phyloP scores from a whole-genome alignment of 257 asterid species.

The Ballota nigra region DNA sequence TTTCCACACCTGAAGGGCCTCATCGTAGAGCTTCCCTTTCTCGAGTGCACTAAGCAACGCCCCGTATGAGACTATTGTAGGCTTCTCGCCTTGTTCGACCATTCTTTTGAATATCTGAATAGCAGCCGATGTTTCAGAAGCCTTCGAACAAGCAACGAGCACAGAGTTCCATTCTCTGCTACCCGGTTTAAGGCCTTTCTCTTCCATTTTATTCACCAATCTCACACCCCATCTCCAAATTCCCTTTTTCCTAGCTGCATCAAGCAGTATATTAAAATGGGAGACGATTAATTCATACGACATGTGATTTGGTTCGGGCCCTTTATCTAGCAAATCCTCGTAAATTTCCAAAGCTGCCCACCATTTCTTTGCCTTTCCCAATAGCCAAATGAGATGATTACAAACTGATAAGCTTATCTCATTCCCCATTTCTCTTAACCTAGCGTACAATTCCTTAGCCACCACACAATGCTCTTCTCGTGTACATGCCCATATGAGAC shows the following conservation, averaged over 20 bases:
- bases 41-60: constrained; percentile 93
- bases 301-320: constrained; percentile 85
- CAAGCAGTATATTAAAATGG: constrained; percentile 66
- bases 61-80: constrained; percentile 79
- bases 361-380: constrained; percentile 98
- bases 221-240: constrained; percentile 96
- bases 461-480: constrained; percentile 68
- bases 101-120: constrained; percentile 81
- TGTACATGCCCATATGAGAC: constrained; percentile 89
- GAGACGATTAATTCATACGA: constrained; percentile 75
- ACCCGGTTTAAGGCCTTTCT: constrained; percentile 87
- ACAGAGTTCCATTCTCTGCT: constrained; percentile 89
- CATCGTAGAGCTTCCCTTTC: constrained; percentile 86
- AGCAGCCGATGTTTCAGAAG: constrained; percentile 82
- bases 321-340: constrained; percentile 80
- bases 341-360: constrained; percentile 98
- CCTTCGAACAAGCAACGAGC: constrained; percentile 87
- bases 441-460: constrained; percentile 71
- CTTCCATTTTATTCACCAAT: constrained; percentile 85
- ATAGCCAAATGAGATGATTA: constrained; percentile 85
- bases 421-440: constrained; percentile 60
- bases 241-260: constrained; percentile 79
- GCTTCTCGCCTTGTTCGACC: constrained; percentile 85
- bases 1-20: constrained; percentile 82
- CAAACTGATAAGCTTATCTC: constrained; percentile 84